These are phyloP conservation scores for Ettlia oleoabundans DNA, from an alignment of 139 green algal species.

Conservation along the genomic window DNA sequence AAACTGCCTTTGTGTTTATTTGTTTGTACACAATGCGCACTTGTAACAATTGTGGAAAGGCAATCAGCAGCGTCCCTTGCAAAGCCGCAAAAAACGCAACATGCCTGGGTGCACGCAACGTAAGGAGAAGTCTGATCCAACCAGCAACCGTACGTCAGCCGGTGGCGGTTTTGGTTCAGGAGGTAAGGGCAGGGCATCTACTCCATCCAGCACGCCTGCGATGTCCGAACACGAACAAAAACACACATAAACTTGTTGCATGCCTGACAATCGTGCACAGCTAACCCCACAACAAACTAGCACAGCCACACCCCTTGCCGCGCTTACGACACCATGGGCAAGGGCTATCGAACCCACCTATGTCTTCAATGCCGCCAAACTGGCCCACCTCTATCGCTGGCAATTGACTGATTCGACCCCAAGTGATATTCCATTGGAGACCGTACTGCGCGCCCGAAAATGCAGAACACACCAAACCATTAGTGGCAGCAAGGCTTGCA, in stretches of 20 bases:
- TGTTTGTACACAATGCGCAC: background rate
- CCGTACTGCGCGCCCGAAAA: slow-evolving; percentile 19
- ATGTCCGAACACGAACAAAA: too few relatives aligned
- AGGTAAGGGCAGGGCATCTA: background rate
- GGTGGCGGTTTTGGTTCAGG: background rate
- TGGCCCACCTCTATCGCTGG: slow-evolving; percentile 19
- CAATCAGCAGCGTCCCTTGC: background rate
- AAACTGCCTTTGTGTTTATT: too few relatives aligned
- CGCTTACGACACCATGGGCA: too few relatives aligned
- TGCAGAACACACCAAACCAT: background rate
- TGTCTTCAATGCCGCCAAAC: background rate
- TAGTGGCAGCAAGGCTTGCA: background rate
- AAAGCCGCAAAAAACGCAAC: background rate
- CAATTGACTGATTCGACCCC: slow-evolving; percentile 21
- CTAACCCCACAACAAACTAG: background rate
- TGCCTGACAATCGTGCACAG: too few relatives aligned
- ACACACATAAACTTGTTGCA: too few relatives aligned
- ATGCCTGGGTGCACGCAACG: slow-evolving; percentile 56
- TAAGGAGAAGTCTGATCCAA: slow-evolving; percentile 42
- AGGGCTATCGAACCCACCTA: too few relatives aligned
- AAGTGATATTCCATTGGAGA: slow-evolving; percentile 54
- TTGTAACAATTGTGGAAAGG: background rate
- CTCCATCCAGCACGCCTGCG: background rate
- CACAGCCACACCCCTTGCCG: background rate
- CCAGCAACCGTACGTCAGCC: slow-evolving; percentile 35